Conservation (phyloP, 2,329 filamentous ascomycete genomes). For the Leptodontidium sp. region DNA sequence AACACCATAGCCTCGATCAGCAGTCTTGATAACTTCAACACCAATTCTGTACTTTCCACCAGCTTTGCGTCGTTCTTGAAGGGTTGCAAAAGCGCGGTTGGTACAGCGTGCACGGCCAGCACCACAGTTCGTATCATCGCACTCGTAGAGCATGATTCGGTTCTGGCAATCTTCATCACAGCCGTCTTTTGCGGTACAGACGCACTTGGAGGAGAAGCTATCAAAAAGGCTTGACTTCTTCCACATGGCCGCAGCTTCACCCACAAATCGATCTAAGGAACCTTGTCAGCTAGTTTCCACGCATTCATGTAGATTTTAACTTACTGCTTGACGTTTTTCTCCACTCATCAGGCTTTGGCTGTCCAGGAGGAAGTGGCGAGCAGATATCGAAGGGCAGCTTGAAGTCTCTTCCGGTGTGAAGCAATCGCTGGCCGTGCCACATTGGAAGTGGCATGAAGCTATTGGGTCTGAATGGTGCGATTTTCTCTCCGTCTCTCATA, state of each 20-base stretch:
- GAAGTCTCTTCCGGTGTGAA: conserved; percentile 81
- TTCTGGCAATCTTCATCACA: conserved; percentile 94
- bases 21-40: conserved; percentile 93
- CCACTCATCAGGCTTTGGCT: conserved; percentile 94
- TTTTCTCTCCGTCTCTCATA: conserved; percentile 59
- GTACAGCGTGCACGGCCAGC: conserved; percentile 76
- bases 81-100: conserved; percentile 86
- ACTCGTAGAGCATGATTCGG: conserved; percentile 96
- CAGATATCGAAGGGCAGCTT: conserved; percentile 91
- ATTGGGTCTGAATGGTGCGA: conserved; percentile 61
- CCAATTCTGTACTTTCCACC: conserved; percentile 91
- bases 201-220: conserved; percentile 78
- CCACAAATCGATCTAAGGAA: conserved; percentile 82
- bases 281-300: background rate
- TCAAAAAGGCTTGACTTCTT: conserved; percentile 79
- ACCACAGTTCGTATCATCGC: conserved; percentile 88
- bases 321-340: conserved; percentile 89
- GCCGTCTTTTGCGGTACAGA: conserved; percentile 78
- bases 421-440: conserved; percentile 74
- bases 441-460: conserved; percentile 77
- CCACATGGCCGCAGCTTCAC: conserved; percentile 82
- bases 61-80: conserved; percentile 76
- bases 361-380: conserved; percentile 82
- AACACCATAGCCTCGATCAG: conserved; percentile 88
- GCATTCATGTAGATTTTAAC: conserved; percentile 44